phyloP scores from a whole-genome alignment of 2,329 filamentous ascomycete species.

The Exophiala sp. region DNA sequence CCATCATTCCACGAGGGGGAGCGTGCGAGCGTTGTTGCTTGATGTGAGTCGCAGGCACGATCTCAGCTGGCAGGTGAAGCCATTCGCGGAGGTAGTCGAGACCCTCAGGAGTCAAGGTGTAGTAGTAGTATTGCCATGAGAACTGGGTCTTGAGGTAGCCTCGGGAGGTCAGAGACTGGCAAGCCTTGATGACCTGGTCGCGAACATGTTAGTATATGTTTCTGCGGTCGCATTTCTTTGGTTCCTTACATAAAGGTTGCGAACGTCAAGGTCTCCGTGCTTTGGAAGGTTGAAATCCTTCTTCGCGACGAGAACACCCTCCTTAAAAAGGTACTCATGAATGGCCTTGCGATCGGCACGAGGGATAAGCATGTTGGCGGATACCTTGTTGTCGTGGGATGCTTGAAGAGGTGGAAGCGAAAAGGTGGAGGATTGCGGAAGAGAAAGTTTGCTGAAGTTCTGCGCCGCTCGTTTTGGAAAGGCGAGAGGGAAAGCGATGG shows the following conservation, averaged over 20 bases:
- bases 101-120: slow-evolving; percentile 98
- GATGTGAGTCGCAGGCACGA: slow-evolving; percentile 99
- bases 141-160: slow-evolving; percentile 99
- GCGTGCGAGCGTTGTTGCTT: slow-evolving; percentile 99
- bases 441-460: background rate
- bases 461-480: background rate
- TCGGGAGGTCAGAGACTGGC: slow-evolving; percentile 95
- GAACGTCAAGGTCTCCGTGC: slow-evolving; percentile 97
- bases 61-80: slow-evolving; percentile 99
- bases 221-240: slow-evolving; percentile 1
- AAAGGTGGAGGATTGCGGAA: background rate
- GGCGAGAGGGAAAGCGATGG: slow-evolving; percentile 27
- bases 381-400: background rate
- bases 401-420: slow-evolving; percentile 2
- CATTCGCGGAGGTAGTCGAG: slow-evolving; percentile 99
- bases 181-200: slow-evolving; percentile 82
- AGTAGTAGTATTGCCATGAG: slow-evolving; percentile 99
- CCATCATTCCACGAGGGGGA: slow-evolving; percentile 97
- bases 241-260: slow-evolving; percentile 83
- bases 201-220: slow-evolving; percentile 7
- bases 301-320: slow-evolving; percentile 89
- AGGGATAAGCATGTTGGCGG: slow-evolving; percentile 80
- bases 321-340: slow-evolving; percentile 99
- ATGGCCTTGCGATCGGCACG: slow-evolving; percentile 99
- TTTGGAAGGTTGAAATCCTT: slow-evolving; percentile 99